phyloP scores from a whole-genome alignment of 257 asterid species.

The Anisodus acutangulus region DNA sequence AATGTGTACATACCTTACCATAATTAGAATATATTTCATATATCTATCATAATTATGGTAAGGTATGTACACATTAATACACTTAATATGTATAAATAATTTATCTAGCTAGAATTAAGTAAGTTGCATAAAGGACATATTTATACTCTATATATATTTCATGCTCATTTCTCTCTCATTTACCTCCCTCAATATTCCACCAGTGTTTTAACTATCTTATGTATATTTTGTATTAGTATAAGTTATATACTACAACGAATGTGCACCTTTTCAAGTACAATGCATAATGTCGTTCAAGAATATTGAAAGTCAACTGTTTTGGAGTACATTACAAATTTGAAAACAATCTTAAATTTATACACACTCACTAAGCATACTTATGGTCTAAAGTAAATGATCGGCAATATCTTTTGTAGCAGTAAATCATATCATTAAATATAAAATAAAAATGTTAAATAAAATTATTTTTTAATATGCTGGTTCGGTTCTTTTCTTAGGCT shows the following conservation, averaged over 20 bases:
- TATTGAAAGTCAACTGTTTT: not conserved
- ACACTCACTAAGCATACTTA: not conserved
- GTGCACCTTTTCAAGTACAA: not conserved
- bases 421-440: no score
- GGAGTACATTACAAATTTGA: not conserved
- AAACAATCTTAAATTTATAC: no score
- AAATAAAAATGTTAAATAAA: no score
- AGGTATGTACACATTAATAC: not conserved
- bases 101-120: not conserved
- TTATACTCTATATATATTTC: not conserved
- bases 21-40: no score
- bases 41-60: no score
- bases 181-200: not conserved
- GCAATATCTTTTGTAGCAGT: not conserved
- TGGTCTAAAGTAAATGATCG: not conserved
- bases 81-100: not conserved
- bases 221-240: not conserved
- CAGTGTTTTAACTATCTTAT: not conserved
- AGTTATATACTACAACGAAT: not conserved
- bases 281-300: not conserved
- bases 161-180: not conserved
- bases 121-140: not conserved
- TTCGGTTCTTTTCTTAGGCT: not conserved
- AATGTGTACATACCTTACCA: no score
- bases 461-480: no score